Percentiles rank a stretch among this genome's conserved stretches.
Evolutionary conservation across 169 alveolate genomes (phyloP).

Genomic region (Plasmodium sp.): DNA sequence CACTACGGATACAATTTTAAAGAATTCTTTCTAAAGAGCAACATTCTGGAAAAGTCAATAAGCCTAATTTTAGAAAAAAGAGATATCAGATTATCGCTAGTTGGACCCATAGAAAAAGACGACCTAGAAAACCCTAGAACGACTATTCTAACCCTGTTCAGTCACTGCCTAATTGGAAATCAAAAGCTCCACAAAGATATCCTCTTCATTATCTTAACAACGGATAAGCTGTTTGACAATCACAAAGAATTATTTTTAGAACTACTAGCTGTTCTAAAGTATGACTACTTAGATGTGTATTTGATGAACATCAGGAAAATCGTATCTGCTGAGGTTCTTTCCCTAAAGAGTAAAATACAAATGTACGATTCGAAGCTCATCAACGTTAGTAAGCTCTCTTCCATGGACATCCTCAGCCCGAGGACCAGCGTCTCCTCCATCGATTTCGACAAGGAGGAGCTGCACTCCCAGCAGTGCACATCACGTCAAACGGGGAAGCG

Average conservation of each 20-base stretch:
- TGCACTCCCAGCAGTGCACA: neutral
- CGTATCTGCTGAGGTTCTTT: constrained; percentile 48
- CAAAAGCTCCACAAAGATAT: constrained; percentile 61
- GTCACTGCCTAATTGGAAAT: constrained; percentile 53
- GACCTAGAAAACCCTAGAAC: constrained; percentile 51
- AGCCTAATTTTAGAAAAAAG: constrained; percentile 64
- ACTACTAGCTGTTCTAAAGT: constrained; percentile 23
- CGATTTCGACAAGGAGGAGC: constrained; percentile 30
- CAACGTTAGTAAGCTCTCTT: neutral
- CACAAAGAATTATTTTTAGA: constrained; percentile 67
- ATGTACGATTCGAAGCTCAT: constrained; percentile 5
- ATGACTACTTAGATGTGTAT: constrained; percentile 46
- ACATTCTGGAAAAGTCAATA: constrained; percentile 56
- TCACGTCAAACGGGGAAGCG: neutral
- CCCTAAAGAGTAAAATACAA: constrained; percentile 33
- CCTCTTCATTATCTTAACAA: constrained; percentile 45
- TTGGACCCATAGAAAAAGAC: constrained; percentile 68
- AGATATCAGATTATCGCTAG: constrained; percentile 59
- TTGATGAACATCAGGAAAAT: constrained; percentile 43
- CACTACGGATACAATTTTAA: constrained; percentile 57
- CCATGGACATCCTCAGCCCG: neutral
- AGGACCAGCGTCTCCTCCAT: constrained; percentile 17
- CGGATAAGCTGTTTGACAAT: constrained; percentile 54
- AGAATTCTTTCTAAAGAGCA: constrained; percentile 59
- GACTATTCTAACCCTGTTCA: constrained; percentile 37